These are phyloP conservation scores for Myxozyma nipponensis DNA, from an alignment of 805 yeast species.

Conservation along the genomic window DNA sequence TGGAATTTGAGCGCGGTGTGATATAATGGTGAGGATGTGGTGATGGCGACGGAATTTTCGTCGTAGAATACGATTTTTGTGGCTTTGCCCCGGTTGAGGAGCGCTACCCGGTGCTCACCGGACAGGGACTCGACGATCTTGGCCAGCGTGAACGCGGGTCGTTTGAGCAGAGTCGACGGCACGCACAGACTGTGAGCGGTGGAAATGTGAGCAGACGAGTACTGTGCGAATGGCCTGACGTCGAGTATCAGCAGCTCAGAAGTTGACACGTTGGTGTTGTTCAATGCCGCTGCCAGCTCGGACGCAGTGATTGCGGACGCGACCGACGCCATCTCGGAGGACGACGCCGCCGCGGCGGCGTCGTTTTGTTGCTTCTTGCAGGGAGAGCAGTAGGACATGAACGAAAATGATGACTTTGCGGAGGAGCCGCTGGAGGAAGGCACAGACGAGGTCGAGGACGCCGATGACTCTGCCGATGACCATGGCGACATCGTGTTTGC, in stretches of 20 bases:
- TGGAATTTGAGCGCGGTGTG: constrained; percentile 27
- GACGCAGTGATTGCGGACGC: constrained; percentile 3
- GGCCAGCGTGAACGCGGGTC: constrained; percentile 62
- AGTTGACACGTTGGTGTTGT: constrained; percentile 5
- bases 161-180: constrained; percentile 81
- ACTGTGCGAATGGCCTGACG: constrained; percentile 77
- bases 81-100: constrained; percentile 30
- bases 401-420: not conserved
- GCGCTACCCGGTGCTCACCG: constrained; percentile 30
- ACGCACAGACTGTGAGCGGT: constrained; percentile 73
- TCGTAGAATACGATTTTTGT: constrained; percentile 51
- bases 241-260: constrained; percentile 56
- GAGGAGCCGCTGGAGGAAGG: not conserved
- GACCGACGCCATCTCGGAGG: not conserved
- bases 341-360: not conserved
- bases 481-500: not conserved
- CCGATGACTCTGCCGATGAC: not conserved
- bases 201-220: constrained; percentile 52
- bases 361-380: not conserved
- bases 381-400: not conserved
- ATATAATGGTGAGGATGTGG: constrained; percentile 10
- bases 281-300: constrained; percentile 12
- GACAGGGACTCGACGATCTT: constrained; percentile 39
- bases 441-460: not conserved
- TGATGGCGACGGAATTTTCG: constrained; percentile 30